Conservation (phyloP, 805 yeast genomes). For the Candida hispaniensis region DNA sequence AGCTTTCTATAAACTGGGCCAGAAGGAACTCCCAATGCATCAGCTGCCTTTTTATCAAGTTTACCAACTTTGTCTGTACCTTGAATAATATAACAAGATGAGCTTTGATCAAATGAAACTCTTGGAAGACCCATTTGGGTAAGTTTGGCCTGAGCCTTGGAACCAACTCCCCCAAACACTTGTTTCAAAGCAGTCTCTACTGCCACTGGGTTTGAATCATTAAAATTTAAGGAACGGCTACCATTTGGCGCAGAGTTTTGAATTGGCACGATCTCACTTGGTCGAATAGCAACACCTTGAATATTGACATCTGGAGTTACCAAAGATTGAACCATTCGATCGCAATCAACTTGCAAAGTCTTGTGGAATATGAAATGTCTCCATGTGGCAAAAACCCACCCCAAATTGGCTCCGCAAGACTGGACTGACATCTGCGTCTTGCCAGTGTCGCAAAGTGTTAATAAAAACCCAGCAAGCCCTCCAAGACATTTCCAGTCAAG, state of each 20-base stretch:
- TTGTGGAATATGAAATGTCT: conserved; percentile 75
- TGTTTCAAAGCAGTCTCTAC: too few relatives aligned
- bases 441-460: conserved; percentile 64
- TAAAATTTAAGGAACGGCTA: not conserved
- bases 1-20: conserved; percentile 51
- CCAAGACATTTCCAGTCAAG: conserved; percentile 68
- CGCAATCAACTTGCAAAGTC: conserved; percentile 42
- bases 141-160: too few relatives aligned
- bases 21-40: conserved; percentile 53
- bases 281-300: conserved; percentile 2
- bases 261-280: not conserved
- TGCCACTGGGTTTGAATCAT: too few relatives aligned
- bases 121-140: conserved; percentile 14
- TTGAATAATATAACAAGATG: conserved; percentile 60
- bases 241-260: not conserved
- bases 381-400: conserved; percentile 68
- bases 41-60: conserved; percentile 58
- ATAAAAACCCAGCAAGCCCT: conserved; percentile 84
- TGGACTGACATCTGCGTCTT: conserved; percentile 37
- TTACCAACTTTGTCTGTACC: conserved; percentile 65
- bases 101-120: conserved; percentile 27
- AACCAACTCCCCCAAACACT: too few relatives aligned
- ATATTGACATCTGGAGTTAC: conserved; percentile 9
- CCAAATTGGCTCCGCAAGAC: conserved; percentile 37
- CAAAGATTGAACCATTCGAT: conserved; percentile 3